These are phyloP conservation scores for Populus trichocarpa DNA, from an alignment of 441 rosid species.

Conservation along the genomic window DNA sequence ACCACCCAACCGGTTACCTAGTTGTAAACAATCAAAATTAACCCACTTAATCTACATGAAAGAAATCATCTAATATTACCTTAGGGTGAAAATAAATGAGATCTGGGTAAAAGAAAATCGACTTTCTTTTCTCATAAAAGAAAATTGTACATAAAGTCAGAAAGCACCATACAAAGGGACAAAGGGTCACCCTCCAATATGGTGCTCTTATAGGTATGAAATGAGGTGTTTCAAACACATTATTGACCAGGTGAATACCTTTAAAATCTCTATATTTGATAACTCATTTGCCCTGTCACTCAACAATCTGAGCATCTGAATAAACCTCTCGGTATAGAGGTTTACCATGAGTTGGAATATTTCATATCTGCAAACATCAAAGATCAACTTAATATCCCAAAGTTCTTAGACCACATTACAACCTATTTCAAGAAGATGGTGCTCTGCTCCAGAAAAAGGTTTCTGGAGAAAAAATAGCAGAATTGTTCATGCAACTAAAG, in stretches of 20 bases:
- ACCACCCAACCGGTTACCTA: slow-evolving; percentile 99
- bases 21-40: slow-evolving; percentile 28
- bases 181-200: neutral
- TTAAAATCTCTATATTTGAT: slow-evolving; percentile 94
- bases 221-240: slow-evolving; percentile 9
- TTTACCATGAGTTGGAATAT: slow-evolving; percentile 99
- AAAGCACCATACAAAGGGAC: neutral
- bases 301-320: slow-evolving; percentile 97
- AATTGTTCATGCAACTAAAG: neutral
- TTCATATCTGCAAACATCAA: slow-evolving; percentile 74
- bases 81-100: neutral
- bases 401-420: neutral
- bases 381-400: slow-evolving; percentile 5
- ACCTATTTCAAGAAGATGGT: neutral
- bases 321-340: slow-evolving; percentile 95
- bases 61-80: neutral
- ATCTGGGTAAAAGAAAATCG: neutral
- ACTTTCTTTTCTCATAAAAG: neutral
- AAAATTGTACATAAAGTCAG: neutral
- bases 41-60: slow-evolving; percentile 15
- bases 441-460: neutral
- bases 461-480: neutral
- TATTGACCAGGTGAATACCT: slow-evolving; percentile 45
- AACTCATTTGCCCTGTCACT: slow-evolving; percentile 88
- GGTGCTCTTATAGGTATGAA: neutral